Base-by-base conservation (phyloP, 306 rosid genomes). In the Ziziphus jujuba region DNA sequence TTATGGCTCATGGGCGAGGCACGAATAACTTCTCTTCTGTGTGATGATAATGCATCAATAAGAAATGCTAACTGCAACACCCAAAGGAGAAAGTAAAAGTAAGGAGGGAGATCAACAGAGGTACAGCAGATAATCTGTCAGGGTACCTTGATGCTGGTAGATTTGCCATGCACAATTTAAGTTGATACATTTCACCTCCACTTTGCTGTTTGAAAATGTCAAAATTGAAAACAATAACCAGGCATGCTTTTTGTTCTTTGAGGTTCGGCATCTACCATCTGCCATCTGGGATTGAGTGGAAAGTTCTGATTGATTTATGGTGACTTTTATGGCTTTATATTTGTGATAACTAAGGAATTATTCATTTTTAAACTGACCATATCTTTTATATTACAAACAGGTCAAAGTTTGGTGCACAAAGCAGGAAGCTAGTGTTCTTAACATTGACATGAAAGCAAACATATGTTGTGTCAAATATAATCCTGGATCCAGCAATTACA, bases 391-490 rank as follows among this genome's bases (percentile, higher is more conserved):
- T 77, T 58, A 61, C 73, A 78, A 71, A 71, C 87, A 93, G 99
- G 97, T 90, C 65, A 93, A 93, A 80, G 85, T 93, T 61, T 93
- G 97, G 99, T 87, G 99, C 83, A 93, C 93, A 56, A 85, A 79
- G 57, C 97, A 90, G 86, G 97, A 93, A 80, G 79, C 91, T 65
- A 93, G 97, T 38, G 99, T 87, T 70, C 79, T 85, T 35, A 87
- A 93, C 72, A 93, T 90, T 75, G 99, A 93, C 78, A 90, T 93
- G 97, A 90, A 93, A 88, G 99, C 99, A 22, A 93, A 93, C 86
- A 93, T 93, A 76, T 93, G 99, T 66, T 90, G 96, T 50, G 99
- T 93, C 65, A 90, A 93, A 75, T 93, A 88, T 79, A 93, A 93
- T 80, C 99, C 99, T 75, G 96, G 99, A 79, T 90, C 97, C 6